Percentiles rank a stretch among this genome's conserved stretches.
These are phyloP conservation scores for Ziziphus jujuba DNA, from an alignment of 306 rosid species.

Conservation along the genomic window DNA sequence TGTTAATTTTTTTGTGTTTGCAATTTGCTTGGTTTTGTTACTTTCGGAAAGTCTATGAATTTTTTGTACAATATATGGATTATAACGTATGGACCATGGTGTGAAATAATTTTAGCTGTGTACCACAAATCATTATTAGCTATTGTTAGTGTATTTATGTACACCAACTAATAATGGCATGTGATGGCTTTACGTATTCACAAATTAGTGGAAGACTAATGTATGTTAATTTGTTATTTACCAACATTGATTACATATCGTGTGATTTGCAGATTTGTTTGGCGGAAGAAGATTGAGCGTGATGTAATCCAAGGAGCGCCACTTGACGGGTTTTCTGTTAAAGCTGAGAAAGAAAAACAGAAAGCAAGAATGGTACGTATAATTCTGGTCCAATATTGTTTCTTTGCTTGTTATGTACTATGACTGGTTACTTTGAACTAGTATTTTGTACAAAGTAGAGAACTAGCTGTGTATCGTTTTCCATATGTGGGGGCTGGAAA, in stretches of 20 bases:
- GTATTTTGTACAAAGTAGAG: background rate
- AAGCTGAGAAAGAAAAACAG: constrained; percentile 75
- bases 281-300: constrained; percentile 96
- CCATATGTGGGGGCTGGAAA: background rate
- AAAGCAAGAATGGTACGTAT: constrained; percentile 79
- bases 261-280: constrained; percentile 73
- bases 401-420: background rate
- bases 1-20: background rate
- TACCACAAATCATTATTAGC: too few relatives aligned
- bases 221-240: background rate
- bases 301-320: constrained; percentile 74
- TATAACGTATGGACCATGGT: background rate
- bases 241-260: background rate
- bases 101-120: too few relatives aligned
- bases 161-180: too few relatives aligned
- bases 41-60: background rate
- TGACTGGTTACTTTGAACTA: too few relatives aligned
- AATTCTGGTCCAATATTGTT: constrained; percentile 12
- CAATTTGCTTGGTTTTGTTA: constrained; percentile 5
- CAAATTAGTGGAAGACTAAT: background rate
- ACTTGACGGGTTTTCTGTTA: constrained; percentile 64
- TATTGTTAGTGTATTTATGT: background rate
- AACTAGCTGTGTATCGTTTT: background rate
- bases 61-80: background rate
- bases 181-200: background rate